Evolutionary conservation across 2,329 filamentous ascomycete species (phyloP), one percentile per base, ranked within the genome.

Genomic region (Fusarium sterilihyphosum): DNA sequence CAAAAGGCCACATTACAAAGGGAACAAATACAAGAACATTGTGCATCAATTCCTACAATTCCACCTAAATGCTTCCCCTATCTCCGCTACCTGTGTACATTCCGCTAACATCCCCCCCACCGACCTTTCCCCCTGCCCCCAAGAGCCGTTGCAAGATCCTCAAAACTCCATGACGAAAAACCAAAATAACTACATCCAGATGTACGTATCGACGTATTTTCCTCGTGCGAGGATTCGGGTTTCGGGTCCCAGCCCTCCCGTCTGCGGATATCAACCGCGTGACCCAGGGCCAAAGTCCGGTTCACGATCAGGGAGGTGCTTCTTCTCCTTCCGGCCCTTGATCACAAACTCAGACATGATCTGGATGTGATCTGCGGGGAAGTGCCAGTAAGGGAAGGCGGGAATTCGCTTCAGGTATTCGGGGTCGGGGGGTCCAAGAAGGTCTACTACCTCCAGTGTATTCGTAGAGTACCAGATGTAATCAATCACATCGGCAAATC

Each of bases 381-480:
- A 98, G 85, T 98, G 95, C 85, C 94, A 96, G 82, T 96, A 95
- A 26, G 95, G 95, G 84, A 98, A 98, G 0, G 95, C 95, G 8
- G 95, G 95, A 33, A 98, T 94, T 60, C 92, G 90, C 82, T 94
- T 92, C 66, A 98, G 90, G 81, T 97, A 96, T 35, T 94, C 90
- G 73, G 92, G 90, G 81, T 98, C 95, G 6, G 97, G 94, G 49
- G 96, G 93, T 37, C 95, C 95, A 8, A 98, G 91, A 61, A 98
- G 84, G 61, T 93, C 93, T 24, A 94, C 92, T 31, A 97, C 93
- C 80, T 96, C 93, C 50, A 98, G 87, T 29, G 93, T 91, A 82
- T 96, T 98, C 66, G 94, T 96, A 65, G 95, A 95, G 84, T 97
- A 99, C 95, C 95, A 98, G 79, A 99, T 94, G 83, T 98, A 98